Percentiles rank a stretch among this genome's conserved stretches.
These are phyloP conservation scores for Blepharisma undulans DNA, from an alignment of 169 alveolate genomes.

Conservation along the genomic window DNA sequence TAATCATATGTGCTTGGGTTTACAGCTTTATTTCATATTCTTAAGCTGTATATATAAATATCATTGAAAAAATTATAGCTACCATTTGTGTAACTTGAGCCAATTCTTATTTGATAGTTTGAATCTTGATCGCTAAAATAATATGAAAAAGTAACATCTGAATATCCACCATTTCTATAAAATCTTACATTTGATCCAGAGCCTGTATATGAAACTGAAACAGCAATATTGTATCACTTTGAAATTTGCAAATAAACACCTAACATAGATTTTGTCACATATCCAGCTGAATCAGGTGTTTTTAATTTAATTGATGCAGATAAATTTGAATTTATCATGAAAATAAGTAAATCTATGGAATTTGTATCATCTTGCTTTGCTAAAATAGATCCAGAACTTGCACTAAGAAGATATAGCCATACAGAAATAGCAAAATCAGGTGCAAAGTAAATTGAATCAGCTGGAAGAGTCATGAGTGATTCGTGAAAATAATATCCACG, in stretches of 20 bases:
- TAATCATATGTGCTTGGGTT: neutral
- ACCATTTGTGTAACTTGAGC: neutral
- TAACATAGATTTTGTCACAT: neutral
- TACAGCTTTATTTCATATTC: neutral
- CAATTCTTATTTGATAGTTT: neutral
- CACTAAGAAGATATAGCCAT: neutral
- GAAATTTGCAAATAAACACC: neutral
- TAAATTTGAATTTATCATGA: too few species aligned
- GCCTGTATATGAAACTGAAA: neutral
- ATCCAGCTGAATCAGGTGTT: neutral
- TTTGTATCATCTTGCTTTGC: neutral
- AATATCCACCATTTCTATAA: neutral
- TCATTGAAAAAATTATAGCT: too few species aligned
- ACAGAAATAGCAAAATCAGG: neutral
- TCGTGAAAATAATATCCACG: constrained; percentile 7
- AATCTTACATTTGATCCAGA: neutral
- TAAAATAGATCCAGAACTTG: neutral
- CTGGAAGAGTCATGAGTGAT: neutral
- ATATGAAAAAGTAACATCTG: neutral
- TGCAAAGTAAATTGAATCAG: neutral
- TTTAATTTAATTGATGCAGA: too few species aligned
- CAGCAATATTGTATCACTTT: neutral
- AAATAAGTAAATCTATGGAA: too few species aligned
- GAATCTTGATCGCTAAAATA: neutral
- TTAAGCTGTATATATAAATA: neutral